Percentiles rank a stretch among this genome's conserved stretches.
Conservation (phyloP, 2,329 filamentous ascomycete genomes). For the Fonsecaea erecta region DNA sequence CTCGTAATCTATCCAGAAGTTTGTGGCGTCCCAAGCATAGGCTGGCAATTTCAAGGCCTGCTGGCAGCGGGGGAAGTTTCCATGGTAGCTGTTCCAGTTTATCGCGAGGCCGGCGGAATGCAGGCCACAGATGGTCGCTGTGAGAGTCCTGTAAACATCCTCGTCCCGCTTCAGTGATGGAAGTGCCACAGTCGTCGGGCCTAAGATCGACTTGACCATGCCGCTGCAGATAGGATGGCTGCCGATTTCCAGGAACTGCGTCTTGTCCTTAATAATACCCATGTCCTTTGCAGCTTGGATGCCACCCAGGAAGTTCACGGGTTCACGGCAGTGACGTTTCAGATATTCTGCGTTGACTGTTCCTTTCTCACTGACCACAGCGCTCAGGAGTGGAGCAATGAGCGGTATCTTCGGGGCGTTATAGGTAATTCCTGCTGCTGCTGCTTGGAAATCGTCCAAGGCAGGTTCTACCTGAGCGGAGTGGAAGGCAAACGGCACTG, state of each 20-base stretch:
- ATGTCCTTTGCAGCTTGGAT: conserved; percentile 59
- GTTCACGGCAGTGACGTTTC: conserved; percentile 66
- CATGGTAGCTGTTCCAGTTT: conserved; percentile 73
- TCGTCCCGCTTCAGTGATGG: conserved; percentile 68
- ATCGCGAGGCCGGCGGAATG: conserved; percentile 66
- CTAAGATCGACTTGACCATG: conserved; percentile 70
- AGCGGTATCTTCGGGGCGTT: conserved; percentile 64
- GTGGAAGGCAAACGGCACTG: conserved; percentile 70
- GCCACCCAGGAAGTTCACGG: conserved; percentile 67
- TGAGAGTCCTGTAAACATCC: conserved; percentile 67
- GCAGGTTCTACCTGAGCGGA: conserved; percentile 69
- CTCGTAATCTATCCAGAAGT: conserved; percentile 41
- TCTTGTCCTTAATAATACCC: conserved; percentile 67
- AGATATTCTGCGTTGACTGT: conserved; percentile 67
- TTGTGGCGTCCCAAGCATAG: conserved; percentile 29
- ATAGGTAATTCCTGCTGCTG: conserved; percentile 61
- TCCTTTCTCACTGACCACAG: conserved; percentile 62
- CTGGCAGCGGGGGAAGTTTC: conserved; percentile 53
- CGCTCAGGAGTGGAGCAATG: conserved; percentile 69
- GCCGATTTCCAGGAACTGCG: conserved; percentile 72
- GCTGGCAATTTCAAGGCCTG: conserved; percentile 11
- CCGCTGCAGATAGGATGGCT: conserved; percentile 71
- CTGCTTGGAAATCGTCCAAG: conserved; percentile 62
- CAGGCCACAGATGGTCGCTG: conserved; percentile 62
- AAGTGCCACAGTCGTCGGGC: conserved; percentile 59